Percentiles rank a stretch among this genome's conserved stretches.
These are phyloP conservation scores for Haematococcus sp. DNA, from an alignment of 139 green algal genomes.

Conservation along the genomic window DNA sequence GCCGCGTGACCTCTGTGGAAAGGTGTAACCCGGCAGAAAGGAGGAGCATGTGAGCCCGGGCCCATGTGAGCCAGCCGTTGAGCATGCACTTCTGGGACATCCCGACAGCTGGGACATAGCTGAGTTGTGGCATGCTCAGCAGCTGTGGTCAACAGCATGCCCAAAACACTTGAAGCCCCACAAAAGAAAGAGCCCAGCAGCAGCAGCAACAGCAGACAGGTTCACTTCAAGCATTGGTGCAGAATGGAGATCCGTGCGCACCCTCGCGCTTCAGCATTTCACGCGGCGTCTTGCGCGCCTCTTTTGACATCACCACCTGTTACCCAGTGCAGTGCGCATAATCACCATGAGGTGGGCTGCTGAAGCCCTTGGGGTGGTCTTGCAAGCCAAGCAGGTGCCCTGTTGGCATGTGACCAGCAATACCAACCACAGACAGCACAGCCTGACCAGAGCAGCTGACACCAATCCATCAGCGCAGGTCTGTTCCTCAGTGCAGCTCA, in stretches of 20 bases:
- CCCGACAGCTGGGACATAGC: too few species aligned
- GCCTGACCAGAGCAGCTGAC: background rate
- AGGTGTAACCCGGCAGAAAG: too few species aligned
- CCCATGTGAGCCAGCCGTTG: too few species aligned
- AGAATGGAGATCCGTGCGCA: too few species aligned
- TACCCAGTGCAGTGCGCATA: slow-evolving; percentile 3
- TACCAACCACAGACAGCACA: background rate
- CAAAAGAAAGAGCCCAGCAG: too few species aligned
- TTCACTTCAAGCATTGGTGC: too few species aligned
- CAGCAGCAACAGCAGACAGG: background rate
- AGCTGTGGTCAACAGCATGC: too few species aligned
- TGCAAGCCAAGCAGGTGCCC: background rate
- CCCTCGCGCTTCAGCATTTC: slow-evolving; percentile 68
- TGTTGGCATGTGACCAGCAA: background rate
- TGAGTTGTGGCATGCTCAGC: too few species aligned
- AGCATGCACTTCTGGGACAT: too few species aligned
- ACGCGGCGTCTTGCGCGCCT: slow-evolving; percentile 73
- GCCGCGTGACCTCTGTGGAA: background rate
- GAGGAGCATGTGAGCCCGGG: too few species aligned
- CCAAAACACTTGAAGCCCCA: too few species aligned
- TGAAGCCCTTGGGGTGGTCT: background rate
- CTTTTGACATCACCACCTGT: slow-evolving; percentile 61
- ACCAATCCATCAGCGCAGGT: too few species aligned
- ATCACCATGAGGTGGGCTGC: background rate
- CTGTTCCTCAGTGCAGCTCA: background rate